These are phyloP conservation scores for Saccharomyces hybrid DNA, from an alignment of 1,139 yeast genomes.

Conservation along the genomic window DNA sequence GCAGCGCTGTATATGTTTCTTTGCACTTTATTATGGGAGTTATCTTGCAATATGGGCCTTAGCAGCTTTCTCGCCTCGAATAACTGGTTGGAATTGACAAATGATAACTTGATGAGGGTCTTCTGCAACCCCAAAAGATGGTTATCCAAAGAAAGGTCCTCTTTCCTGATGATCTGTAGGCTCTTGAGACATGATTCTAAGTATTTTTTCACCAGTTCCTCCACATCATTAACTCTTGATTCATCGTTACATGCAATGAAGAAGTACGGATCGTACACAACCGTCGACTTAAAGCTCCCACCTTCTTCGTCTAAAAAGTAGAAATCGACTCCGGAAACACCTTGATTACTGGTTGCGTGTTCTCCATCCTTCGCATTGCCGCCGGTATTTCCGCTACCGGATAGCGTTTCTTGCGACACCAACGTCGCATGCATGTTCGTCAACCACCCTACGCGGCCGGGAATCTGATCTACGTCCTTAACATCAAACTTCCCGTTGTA, in stretches of 20 bases:
- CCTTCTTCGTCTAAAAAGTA: constrained; percentile 97
- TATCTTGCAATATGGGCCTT: constrained; percentile 63
- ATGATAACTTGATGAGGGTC: constrained; percentile 57
- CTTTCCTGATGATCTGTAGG: constrained; percentile 53
- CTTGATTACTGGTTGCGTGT: constrained; percentile 50
- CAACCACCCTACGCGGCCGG: constrained; percentile 76
- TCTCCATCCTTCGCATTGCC: constrained; percentile 43
- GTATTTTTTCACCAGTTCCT: constrained; percentile 66
- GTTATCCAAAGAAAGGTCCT: constrained; percentile 73
- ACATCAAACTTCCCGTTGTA: constrained; percentile 17
- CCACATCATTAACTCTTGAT: constrained; percentile 54
- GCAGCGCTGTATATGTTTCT: constrained; percentile 50
- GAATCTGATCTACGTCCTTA: constrained; percentile 49
- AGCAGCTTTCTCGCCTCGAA: constrained; percentile 63
- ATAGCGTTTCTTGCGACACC: constrained; percentile 24
- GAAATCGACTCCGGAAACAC: constrained; percentile 84
- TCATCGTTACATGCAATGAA: constrained; percentile 63
- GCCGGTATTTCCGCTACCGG: constrained; percentile 38
- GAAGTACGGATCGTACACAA: constrained; percentile 83
- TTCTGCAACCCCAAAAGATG: constrained; percentile 75
- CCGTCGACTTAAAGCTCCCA: constrained; percentile 82
- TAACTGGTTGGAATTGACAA: constrained; percentile 70
- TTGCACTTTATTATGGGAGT: constrained; percentile 56
- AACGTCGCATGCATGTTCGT: constrained; percentile 68
- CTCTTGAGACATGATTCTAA: constrained; percentile 59